These are phyloP conservation scores for Abrus pulchellus DNA, from an alignment of 306 rosid species.

Conservation along the genomic window DNA sequence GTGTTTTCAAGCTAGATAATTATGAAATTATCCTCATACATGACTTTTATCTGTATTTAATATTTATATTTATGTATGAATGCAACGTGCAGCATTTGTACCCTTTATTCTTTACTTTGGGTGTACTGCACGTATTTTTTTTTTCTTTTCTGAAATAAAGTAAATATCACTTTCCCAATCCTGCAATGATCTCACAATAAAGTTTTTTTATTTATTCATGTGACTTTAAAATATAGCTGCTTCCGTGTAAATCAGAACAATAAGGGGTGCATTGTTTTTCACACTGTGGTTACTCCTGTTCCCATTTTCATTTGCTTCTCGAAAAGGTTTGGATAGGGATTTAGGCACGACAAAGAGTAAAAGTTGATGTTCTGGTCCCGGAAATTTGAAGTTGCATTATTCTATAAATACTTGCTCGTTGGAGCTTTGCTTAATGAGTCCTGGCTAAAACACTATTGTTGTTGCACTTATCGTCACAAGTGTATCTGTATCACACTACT, in stretches of 20 bases:
- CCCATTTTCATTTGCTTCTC: background rate
- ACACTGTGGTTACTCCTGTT: background rate
- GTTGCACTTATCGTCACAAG: background rate
- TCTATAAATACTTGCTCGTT: background rate
- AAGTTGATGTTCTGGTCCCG: background rate
- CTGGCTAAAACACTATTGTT: background rate
- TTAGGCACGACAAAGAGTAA: conserved; percentile 12
- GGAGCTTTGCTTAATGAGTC: conserved; percentile 9
- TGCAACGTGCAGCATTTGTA: background rate
- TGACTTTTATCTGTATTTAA: background rate
- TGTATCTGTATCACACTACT: background rate
- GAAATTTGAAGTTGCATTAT: conserved; percentile 18
- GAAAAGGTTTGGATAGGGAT: conserved; percentile 1
- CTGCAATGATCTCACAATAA: background rate
- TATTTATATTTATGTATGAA: background rate
- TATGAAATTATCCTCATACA: background rate
- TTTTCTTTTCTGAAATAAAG: background rate
- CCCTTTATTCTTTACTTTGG: conserved; percentile 44
- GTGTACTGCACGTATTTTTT: conserved; percentile 29
- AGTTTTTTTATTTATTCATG: background rate
- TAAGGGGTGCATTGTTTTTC: background rate
- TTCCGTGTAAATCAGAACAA: background rate
- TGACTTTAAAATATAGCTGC: background rate
- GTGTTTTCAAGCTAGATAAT: background rate
- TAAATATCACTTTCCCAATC: background rate